phyloP scores from a whole-genome alignment of 2,329 filamentous ascomycete species.

The Pleoardoris graminearum region DNA sequence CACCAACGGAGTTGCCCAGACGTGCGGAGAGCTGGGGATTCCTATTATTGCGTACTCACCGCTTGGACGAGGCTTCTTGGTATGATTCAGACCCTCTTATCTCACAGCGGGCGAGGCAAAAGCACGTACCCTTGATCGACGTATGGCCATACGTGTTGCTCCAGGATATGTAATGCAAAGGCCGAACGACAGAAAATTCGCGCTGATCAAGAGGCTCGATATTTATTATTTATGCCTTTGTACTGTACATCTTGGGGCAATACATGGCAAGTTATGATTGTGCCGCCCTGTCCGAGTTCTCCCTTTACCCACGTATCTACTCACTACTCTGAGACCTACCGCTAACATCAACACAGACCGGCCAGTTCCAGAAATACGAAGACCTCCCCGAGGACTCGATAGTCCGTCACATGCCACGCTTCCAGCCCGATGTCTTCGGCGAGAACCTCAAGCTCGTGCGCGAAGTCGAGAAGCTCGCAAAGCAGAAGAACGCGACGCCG shows the following conservation, averaged over 20 bases:
- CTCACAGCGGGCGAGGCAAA: too few relatives aligned
- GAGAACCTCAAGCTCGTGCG: conserved; percentile 67
- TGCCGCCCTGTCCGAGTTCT: background rate
- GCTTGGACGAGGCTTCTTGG: conserved; percentile 63
- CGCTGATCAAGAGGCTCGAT: too few relatives aligned
- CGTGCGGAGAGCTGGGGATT: conserved; percentile 66
- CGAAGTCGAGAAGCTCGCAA: conserved; percentile 62
- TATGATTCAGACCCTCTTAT: too few relatives aligned
- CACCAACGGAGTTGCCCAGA: conserved; percentile 59
- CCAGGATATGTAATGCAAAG: too few relatives aligned
- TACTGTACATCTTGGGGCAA: too few relatives aligned
- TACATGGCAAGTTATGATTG: too few relatives aligned
- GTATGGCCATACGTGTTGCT: too few relatives aligned
- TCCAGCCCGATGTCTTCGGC: conserved; percentile 65
- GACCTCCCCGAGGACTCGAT: conserved; percentile 64
- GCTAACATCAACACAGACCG: conserved; percentile 34
- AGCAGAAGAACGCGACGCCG: conserved; percentile 61
- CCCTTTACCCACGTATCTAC: conserved; percentile 2
- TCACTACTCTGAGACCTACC: conserved; percentile 21
- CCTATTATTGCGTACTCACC: conserved; percentile 73
- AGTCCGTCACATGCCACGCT: conserved; percentile 58
- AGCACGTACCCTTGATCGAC: too few relatives aligned
- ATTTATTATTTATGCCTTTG: too few relatives aligned
- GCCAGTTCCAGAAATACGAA: conserved; percentile 51
- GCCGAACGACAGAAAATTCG: too few relatives aligned